Percentiles rank a stretch among this genome's conserved stretches.
phyloP scores from a whole-genome alignment of 495 filamentous ascomycete species.

The Penicillium coffeae region DNA sequence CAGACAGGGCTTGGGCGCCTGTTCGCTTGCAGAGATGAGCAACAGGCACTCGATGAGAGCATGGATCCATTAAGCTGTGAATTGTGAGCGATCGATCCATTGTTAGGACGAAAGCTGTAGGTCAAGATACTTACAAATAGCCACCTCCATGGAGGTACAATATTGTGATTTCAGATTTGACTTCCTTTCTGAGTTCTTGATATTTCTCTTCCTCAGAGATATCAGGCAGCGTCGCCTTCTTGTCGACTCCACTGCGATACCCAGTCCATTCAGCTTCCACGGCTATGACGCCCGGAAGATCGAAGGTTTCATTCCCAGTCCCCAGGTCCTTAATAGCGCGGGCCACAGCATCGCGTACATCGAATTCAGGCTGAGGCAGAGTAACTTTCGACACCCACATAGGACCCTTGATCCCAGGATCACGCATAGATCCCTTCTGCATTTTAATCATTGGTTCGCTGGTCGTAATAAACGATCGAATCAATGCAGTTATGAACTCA shows the following conservation, averaged over 20 bases:
- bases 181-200: slow-evolving; percentile 65
- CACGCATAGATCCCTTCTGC: slow-evolving; percentile 59
- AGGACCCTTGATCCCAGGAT: slow-evolving; percentile 67
- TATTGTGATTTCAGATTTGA: slow-evolving; percentile 60
- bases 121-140: slow-evolving; percentile 57
- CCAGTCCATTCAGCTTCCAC: slow-evolving; percentile 90
- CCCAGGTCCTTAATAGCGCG: slow-evolving; percentile 63
- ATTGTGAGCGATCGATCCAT: not conserved
- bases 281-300: slow-evolving; percentile 49
- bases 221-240: slow-evolving; percentile 50
- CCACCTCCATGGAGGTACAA: slow-evolving; percentile 90
- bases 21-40: slow-evolving; percentile 48
- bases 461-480: slow-evolving; percentile 59
- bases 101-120: too few relatives aligned
- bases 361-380: slow-evolving; percentile 52
- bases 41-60: slow-evolving; percentile 53
- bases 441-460: slow-evolving; percentile 50
- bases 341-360: slow-evolving; percentile 56
- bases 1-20: slow-evolving; percentile 62
- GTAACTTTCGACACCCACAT: slow-evolving; percentile 75
- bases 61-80: slow-evolving; percentile 66
- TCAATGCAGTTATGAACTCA: slow-evolving; percentile 63
- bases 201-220: slow-evolving; percentile 72
- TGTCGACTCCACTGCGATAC: slow-evolving; percentile 55
- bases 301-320: slow-evolving; percentile 42